These are phyloP conservation scores for Puccinia brachypodii DNA, from an alignment of 1,284 basidiomycete genomes.

Conservation along the genomic window DNA sequence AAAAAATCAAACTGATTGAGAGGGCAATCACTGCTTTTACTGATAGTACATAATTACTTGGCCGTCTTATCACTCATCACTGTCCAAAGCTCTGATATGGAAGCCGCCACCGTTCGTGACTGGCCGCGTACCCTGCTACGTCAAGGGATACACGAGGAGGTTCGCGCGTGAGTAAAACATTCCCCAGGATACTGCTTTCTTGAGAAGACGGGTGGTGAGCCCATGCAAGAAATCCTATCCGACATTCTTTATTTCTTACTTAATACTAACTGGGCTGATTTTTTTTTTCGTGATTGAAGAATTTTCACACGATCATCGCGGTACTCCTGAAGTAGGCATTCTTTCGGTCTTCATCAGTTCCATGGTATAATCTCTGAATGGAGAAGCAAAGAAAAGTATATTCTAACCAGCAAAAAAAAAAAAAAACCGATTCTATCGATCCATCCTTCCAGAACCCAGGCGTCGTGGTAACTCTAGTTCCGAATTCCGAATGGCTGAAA, in stretches of 20 bases:
- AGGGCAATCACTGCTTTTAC: background rate
- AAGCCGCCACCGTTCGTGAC: constrained; percentile 35
- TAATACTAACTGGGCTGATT: background rate
- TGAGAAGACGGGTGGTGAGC: background rate
- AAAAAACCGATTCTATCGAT: no score
- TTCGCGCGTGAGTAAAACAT: constrained; percentile 34
- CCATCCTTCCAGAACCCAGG: constrained; percentile 21
- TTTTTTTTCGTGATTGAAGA: constrained; percentile 1
- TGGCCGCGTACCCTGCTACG: constrained; percentile 19
- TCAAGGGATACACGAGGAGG: constrained; percentile 37
- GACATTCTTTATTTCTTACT: background rate
- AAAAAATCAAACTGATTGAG: no score
- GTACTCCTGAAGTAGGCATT: constrained; percentile 36
- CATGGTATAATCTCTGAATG: no score
- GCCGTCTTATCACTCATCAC: background rate
- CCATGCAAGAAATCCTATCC: no score
- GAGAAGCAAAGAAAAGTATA: background rate
- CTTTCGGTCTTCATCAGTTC: background rate
- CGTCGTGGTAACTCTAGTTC: constrained; percentile 35
- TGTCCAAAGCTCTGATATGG: constrained; percentile 34
- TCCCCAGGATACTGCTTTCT: background rate
- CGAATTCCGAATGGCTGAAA: constrained; percentile 25
- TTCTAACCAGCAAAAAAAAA: constrained; percentile 7
- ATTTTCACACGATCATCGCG: constrained; percentile 45
- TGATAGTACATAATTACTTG: background rate